Evolutionary conservation across 2,329 filamentous ascomycete species (phyloP), one percentile per base, ranked within the genome.

Genomic region (Basipetospora chlamydospora): DNA sequence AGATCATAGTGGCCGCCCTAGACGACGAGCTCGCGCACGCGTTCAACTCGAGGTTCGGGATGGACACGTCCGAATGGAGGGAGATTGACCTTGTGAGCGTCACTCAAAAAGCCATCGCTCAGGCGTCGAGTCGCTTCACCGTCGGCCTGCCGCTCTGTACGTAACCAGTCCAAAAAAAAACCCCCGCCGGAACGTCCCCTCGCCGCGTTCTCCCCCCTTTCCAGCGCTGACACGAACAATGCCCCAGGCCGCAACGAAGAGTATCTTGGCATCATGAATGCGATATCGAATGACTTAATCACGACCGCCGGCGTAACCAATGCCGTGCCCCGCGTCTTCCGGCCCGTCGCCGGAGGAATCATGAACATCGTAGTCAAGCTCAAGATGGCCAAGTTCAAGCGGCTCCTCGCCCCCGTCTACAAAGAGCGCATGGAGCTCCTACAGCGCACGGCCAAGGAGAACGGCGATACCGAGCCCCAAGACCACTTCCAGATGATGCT

Each of bases 401-500:
- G 12, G 7, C 12, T 12, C 12, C 11, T 28, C 26, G 12, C 7
- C 26, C 26, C 26, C 6, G 6, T 28, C 6, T 28, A 8, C 26
- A 7, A 28, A 7, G 11, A 9, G 6, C 26, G 26, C 26, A 9
- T 28, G 10, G 6, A 28, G 10, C 26, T 12, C 12, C 6, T 28
- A 9, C 6, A 12, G 7, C 26, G 15, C 26, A 9, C 26, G 15
- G 26, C 11, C 7, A n/a, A 6, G 7, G 39, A 46, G 3, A 35
- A 41, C 0, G 40, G 42, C 3, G 35, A 47, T 7, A 31, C 44
- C 12, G 48, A 50, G 6, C 57, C 58, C 0, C 47, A 53, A 10
- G 61, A 65, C 26, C 51, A 55, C 13, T 32, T 64, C 3, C 60
- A 63, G 41, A 55, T 59, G 46, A 61, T 64, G 54, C 41, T 63